Evolutionary conservation across 1,284 basidiomycete species (phyloP).

Genomic region (Coniferiporia weirii): DNA sequence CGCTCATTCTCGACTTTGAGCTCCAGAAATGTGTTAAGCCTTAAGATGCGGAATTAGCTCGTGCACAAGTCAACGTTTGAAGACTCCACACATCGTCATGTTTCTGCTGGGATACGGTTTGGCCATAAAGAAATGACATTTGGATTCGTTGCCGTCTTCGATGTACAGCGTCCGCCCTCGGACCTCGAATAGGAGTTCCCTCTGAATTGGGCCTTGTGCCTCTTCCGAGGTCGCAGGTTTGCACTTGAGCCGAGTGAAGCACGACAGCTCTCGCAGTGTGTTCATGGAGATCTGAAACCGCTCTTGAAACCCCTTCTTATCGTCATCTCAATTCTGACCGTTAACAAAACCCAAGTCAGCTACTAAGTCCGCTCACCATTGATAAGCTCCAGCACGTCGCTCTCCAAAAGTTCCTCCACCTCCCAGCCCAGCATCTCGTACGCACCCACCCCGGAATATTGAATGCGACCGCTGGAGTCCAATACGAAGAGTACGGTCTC

Average conservation of each 20-base stretch:
- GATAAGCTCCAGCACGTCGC: conserved; percentile 58
- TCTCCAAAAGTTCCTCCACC: conserved; percentile 67
- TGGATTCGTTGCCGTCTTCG: conserved; percentile 36
- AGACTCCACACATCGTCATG: conserved; percentile 52
- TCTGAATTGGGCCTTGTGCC: conserved; percentile 27
- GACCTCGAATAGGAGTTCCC: conserved; percentile 67
- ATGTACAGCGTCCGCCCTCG: conserved; percentile 59
- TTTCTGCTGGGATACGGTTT: conserved; percentile 74
- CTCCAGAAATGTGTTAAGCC: conserved; percentile 74
- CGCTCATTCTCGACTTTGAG: conserved; percentile 75
- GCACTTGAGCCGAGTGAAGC: conserved; percentile 61
- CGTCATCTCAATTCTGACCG: conserved; percentile 43
- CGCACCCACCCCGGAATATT: conserved; percentile 68
- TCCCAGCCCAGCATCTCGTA: conserved; percentile 71
- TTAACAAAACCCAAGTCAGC: conserved; percentile 1
- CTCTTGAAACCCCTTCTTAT: conserved; percentile 50
- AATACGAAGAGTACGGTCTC: conserved; percentile 70
- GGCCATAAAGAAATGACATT: conserved; percentile 68
- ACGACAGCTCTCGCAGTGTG: conserved; percentile 43
- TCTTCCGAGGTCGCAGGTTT: conserved; percentile 24
- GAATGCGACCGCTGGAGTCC: conserved; percentile 52
- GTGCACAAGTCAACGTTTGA: conserved; percentile 2
- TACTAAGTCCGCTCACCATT: conserved; percentile 41
- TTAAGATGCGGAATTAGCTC: conserved; percentile 25
- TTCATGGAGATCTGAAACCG: conserved; percentile 52